Evolutionary conservation across 345 rosid species (phyloP).

Genomic region (Camelina neglecta): DNA sequence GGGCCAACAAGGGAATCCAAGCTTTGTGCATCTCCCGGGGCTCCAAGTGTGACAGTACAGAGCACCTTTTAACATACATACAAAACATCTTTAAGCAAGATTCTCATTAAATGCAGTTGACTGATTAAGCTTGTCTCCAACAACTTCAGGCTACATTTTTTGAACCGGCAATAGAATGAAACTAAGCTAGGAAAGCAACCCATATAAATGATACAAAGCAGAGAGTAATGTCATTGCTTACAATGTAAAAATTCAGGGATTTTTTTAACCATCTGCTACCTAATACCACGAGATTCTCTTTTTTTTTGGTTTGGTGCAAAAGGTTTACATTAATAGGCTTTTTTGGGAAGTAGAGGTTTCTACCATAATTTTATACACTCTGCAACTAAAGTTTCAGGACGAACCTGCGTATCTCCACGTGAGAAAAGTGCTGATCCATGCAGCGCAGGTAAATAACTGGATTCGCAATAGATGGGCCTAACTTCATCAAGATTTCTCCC

Average conservation of each 20-base stretch:
- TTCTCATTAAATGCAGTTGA: conserved; percentile 18
- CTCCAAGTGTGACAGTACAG: conserved; percentile 91
- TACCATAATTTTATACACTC: conserved; percentile 7
- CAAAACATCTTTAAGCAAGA: conserved; percentile 4
- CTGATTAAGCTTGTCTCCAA: conserved; percentile 11
- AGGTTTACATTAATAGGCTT: not conserved
- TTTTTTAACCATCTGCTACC: not conserved
- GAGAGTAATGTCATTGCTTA: conserved; percentile 4
- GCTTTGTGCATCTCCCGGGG: conserved; percentile 89
- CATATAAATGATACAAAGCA: not conserved
- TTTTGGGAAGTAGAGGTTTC: not conserved
- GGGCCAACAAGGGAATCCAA: conserved; percentile 89
- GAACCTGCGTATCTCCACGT: conserved; percentile 97
- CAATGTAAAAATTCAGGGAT: not conserved
- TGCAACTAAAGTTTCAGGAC: conserved; percentile 31
- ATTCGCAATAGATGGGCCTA: conserved; percentile 79
- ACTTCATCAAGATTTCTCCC: conserved; percentile 91
- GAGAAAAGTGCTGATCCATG: conserved; percentile 94
- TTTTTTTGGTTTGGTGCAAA: not conserved
- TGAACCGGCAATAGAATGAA: conserved; percentile 1
- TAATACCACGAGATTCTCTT: not conserved
- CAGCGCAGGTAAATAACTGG: conserved; percentile 66
- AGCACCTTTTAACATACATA: conserved; percentile 67
- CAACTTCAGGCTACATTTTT: conserved; percentile 14
- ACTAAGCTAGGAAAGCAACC: conserved; percentile 16